Evolutionary conservation across 805 yeast species (phyloP), one percentile per base, ranked within the genome.

Genomic region (Yamadazyma ubonensis): DNA sequence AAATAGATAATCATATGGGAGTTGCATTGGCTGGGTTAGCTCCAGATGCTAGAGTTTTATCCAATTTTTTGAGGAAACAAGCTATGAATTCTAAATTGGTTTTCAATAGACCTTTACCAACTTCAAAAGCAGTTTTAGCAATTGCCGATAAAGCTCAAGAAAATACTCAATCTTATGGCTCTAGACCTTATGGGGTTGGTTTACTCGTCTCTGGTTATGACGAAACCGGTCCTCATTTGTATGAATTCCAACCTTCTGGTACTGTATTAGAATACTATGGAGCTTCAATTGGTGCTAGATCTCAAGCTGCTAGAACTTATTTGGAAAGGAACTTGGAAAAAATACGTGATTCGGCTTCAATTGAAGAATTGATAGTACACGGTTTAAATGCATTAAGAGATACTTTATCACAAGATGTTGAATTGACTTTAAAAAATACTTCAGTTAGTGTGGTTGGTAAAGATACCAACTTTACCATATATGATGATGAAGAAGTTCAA

Each of bases 101-200:
- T 19, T 93, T 78, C 65, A 83, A 88, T 65, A 80, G 96, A 55
- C 90, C 96, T 11, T 70, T 93, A 44, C 82, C 86, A 46, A 81
- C 90, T 12, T 79, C 83, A 42, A 81, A 82, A 53, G 96, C 96
- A 2, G 96, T 88, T 11, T 72, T 79, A 51, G 69, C 89, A 41
- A 79, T 93, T 55, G 96, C 96, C 19, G 96, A 91, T 63, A 93
- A 93, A 70, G 99, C 99, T 0, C 99, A 93, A 66, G 82, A 79
- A 51, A 91, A 93, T 67, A 93, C 99, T 29, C 98, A 93, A 67
- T 81, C 86, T 44, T 89, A 93, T 55, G 98, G 98, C 6, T 84
- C 91, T 8, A 82, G 99, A 64, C 99, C 99, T 7, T 93, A 93
- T 58, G 99, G 99, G 49, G 99, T 93, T 16, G 99, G 99, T 3